Percentiles rank a stretch among this genome's conserved stretches.
These are phyloP conservation scores for Colletotrichum sp. DNA, from an alignment of 2,329 filamentous ascomycete species.

Conservation along the genomic window DNA sequence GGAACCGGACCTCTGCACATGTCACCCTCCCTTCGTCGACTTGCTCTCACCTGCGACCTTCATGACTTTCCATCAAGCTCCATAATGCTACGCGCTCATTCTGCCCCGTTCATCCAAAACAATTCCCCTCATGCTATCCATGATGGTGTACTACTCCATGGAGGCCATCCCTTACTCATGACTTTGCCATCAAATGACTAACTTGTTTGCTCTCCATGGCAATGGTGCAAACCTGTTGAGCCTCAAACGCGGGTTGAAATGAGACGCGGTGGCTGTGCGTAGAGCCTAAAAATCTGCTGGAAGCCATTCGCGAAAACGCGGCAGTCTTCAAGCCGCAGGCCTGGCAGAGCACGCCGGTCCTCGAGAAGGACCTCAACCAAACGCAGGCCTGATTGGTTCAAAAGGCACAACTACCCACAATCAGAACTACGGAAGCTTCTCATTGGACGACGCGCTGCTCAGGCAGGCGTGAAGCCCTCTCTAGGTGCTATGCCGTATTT, in stretches of 20 bases:
- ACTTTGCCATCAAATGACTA: not conserved
- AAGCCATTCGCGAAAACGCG: conserved; percentile 11
- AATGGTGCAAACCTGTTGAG: not conserved
- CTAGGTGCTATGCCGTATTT: conserved; percentile 16
- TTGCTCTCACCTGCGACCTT: not conserved
- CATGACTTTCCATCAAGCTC: not conserved
- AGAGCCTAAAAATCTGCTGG: not conserved
- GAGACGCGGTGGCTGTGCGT: conserved; percentile 7
- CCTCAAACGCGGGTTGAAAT: not conserved
- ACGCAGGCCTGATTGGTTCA: conserved; percentile 4
- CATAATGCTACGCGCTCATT: not conserved
- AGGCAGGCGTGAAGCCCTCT: not conserved
- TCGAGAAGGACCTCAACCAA: not conserved
- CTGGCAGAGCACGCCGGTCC: not conserved
- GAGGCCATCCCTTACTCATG: not conserved
- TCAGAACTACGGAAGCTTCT: not conserved
- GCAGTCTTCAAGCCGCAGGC: not conserved
- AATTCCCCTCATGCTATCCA: not conserved
- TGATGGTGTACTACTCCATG: not conserved
- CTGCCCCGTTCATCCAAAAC: not conserved
- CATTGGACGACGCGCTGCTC: conserved; percentile 11
- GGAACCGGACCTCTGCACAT: not conserved
- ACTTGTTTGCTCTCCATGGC: not conserved
- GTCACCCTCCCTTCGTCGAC: not conserved
- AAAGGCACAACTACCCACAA: not conserved